A percentile compares a stretch with the other conserved stretches of the same genome.
Evolutionary conservation across 163 green algal species (phyloP).

Genomic region (Coccomyxa subellipsoidea): DNA sequence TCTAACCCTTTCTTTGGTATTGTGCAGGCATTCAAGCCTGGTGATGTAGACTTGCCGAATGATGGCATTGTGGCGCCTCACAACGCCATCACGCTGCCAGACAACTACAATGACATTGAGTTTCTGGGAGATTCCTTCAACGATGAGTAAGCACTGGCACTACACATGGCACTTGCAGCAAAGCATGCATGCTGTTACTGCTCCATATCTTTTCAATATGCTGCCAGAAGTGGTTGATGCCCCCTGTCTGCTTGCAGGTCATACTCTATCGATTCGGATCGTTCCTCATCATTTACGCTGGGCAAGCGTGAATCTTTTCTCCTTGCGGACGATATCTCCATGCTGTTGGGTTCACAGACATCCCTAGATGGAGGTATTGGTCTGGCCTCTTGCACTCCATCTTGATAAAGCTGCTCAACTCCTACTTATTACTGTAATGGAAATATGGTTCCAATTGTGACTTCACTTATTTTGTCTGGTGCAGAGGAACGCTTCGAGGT

Average conservation of each 20-base stretch:
- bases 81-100: constrained; percentile 66
- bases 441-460: no score
- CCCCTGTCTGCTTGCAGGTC: not conserved
- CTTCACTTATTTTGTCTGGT: not conserved
- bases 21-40: constrained; percentile 37
- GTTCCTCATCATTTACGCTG: not conserved
- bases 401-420: not conserved
- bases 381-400: not conserved
- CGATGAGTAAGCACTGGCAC: constrained; percentile 11
- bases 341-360: not conserved
- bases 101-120: constrained; percentile 45
- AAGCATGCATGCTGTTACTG: not conserved
- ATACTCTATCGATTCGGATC: not conserved
- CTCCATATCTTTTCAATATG: no score
- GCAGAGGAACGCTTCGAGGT: constrained; percentile 43
- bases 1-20: no score
- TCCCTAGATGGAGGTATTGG: not conserved
- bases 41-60: constrained; percentile 56
- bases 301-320: constrained; percentile 33
- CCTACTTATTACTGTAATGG: no score
- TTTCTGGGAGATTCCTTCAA: constrained; percentile 24
- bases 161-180: no score
- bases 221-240: no score
- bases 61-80: constrained; percentile 46
- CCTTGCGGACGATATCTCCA: constrained; percentile 40